Evolutionary conservation across 108 stramenopile genomes (phyloP).

Genomic region (Skeletonema costatum): DNA sequence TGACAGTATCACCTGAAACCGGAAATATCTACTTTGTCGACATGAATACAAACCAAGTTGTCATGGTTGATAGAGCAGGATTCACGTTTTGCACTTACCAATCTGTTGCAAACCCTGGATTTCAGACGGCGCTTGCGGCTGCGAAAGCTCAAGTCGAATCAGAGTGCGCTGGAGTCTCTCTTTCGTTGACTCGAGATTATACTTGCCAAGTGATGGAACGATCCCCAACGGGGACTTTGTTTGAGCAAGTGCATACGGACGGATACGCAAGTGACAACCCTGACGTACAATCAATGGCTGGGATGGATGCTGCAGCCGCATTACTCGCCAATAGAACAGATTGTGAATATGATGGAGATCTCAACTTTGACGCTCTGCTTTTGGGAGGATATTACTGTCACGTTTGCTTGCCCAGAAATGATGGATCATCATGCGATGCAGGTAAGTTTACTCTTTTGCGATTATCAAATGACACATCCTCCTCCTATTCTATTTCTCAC

Average conservation of each 20-base stretch:
- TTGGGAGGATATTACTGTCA: constrained; percentile 63
- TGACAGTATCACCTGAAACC: constrained; percentile 31
- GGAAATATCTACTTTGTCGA: constrained; percentile 41
- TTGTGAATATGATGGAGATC: constrained; percentile 45
- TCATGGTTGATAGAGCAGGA: constrained; percentile 8
- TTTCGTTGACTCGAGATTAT: constrained; percentile 19
- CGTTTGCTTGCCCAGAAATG: constrained; percentile 31
- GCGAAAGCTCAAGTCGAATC: neutral
- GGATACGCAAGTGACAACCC: constrained; percentile 54
- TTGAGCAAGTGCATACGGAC: constrained; percentile 55
- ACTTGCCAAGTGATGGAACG: constrained; percentile 28
- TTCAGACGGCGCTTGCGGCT: neutral
- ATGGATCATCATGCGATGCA: constrained; percentile 25
- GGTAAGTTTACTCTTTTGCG: neutral
- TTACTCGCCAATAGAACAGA: constrained; percentile 52
- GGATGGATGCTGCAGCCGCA: constrained; percentile 51
- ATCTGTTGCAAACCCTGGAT: constrained; percentile 1
- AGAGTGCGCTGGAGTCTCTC: neutral
- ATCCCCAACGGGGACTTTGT: constrained; percentile 42
- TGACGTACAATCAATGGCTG: constrained; percentile 50
- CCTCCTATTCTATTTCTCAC: neutral
- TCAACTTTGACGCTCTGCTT: constrained; percentile 59
- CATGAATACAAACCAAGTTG: constrained; percentile 38
- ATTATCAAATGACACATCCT: neutral
- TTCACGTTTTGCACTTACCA: constrained; percentile 22